These are phyloP conservation scores for Nicotiana otophora DNA, from an alignment of 257 asterid species.

Conservation along the genomic window DNA sequence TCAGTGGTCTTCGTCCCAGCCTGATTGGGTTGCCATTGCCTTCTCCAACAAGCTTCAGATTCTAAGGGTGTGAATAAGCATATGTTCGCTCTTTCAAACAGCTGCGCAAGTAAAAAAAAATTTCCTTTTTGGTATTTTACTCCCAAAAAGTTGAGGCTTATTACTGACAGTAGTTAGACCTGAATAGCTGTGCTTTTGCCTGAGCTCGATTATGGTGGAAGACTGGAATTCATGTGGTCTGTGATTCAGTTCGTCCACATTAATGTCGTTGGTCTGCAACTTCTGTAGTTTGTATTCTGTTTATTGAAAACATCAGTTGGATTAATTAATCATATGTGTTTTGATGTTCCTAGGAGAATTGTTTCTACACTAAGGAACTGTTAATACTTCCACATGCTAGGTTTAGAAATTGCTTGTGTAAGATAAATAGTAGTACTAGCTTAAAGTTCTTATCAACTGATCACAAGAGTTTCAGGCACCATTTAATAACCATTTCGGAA, in stretches of 20 bases:
- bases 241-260: background rate
- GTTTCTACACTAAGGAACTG: background rate
- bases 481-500: background rate
- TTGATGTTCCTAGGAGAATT: background rate
- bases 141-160: background rate
- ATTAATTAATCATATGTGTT: background rate
- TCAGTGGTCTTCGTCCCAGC: constrained; percentile 97
- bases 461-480: background rate
- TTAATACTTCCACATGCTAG: background rate
- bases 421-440: background rate
- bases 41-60: constrained; percentile 95
- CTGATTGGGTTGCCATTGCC: constrained; percentile 98
- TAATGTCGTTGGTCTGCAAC: background rate
- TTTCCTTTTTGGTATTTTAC: background rate
- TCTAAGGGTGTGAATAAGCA: constrained; percentile 69
- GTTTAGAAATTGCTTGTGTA: background rate
- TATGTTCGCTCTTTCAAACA: background rate
- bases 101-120: background rate
- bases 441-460: background rate
- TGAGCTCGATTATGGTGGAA: background rate
- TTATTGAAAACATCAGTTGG: background rate
- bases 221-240: background rate
- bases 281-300: constrained; percentile 5
- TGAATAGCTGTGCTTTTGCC: background rate
- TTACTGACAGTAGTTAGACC: constrained; percentile 3